A percentile compares a stretch with the other conserved stretches of the same genome.
These are phyloP conservation scores for Licmophora abbreviata DNA, from an alignment of 108 stramenopile species.

Conservation along the genomic window DNA sequence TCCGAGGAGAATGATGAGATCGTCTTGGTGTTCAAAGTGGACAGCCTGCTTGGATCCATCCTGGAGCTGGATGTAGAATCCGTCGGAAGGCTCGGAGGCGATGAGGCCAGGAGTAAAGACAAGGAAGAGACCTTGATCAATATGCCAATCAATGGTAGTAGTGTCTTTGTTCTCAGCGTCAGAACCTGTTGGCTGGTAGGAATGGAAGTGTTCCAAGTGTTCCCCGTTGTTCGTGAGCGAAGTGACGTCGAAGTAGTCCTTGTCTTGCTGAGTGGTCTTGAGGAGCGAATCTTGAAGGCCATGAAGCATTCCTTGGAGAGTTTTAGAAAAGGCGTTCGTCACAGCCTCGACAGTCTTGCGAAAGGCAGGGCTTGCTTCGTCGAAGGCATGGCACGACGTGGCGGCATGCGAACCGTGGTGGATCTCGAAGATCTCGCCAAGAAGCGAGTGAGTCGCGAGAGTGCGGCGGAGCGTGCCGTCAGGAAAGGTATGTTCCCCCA, in stretches of 20 bases:
- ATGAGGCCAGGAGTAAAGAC: slow-evolving; percentile 54
- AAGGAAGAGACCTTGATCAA: slow-evolving; percentile 44
- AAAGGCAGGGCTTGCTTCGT: slow-evolving; percentile 8
- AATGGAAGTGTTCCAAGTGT: slow-evolving; percentile 84
- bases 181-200: slow-evolving; percentile 41
- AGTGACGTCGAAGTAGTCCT: no score
- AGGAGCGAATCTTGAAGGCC: no score
- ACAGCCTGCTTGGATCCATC: slow-evolving; percentile 17
- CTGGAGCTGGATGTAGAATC: slow-evolving; percentile 13
- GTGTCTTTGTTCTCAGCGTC: background rate
- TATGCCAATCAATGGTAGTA: slow-evolving; percentile 52
- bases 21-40: slow-evolving; percentile 23
- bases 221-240: slow-evolving; percentile 53
- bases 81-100: background rate
- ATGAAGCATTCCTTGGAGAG: background rate
- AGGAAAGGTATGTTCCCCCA: slow-evolving; percentile 8
- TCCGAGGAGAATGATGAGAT: slow-evolving; percentile 51
- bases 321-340: slow-evolving; percentile 15
- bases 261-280: no score
- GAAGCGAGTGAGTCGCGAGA: slow-evolving; percentile 22
- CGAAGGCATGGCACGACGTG: slow-evolving; percentile 15
- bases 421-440: no score
- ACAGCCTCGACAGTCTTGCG: slow-evolving; percentile 12
- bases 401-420: background rate
- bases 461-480: slow-evolving; percentile 33